Evolutionary conservation across 306 rosid species (phyloP), one percentile per base, ranked within the genome.

Genomic region (Quercus engelmannii): DNA sequence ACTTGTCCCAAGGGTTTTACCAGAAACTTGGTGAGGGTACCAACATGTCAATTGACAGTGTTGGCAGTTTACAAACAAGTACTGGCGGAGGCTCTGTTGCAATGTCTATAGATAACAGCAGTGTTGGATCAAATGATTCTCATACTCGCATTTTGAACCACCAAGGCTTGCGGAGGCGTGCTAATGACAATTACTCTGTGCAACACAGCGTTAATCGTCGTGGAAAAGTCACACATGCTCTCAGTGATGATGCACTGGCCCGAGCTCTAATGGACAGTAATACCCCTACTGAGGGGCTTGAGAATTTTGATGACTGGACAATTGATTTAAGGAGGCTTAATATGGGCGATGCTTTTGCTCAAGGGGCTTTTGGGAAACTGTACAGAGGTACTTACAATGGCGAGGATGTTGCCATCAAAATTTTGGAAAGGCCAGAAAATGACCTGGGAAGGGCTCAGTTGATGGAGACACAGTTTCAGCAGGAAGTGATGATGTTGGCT

Each of bases 391-490:
- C 76, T 28, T 72, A 72, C 46, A 52, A 49, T 51, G 61, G 43
- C 1, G 63, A 52, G 41, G 35, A 72, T 17, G 61, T 72, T 49
- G 49, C 76, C 9, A 72, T 72, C 38, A 72, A 72, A 33, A 72
- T 72, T 28, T 86, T 95, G 91, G 98, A 95, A 88, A 85, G 97
- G 88, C 99, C 98, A n/a, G 97, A 92, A 78, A 90, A 95, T 83
- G 98, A 95, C 77, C 88, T 63, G 28, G 86, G 87, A 20, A 95
- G 81, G 86, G 99, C 99, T 80, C 92, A 89, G 82, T n/a, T 90
- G 78, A 95, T 95, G 98, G 98, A 95, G 73, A 97, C 93, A 51
- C 98, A 95, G 75, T 95, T 92, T 83, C 98, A 95, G 85, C 98
- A 93, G 83, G 99, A 95, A 86, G 99, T 95, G 75, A 92, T 87